These are phyloP conservation scores for Zymoseptoria brevis DNA, from an alignment of 2,329 filamentous ascomycete genomes.

Conservation along the genomic window DNA sequence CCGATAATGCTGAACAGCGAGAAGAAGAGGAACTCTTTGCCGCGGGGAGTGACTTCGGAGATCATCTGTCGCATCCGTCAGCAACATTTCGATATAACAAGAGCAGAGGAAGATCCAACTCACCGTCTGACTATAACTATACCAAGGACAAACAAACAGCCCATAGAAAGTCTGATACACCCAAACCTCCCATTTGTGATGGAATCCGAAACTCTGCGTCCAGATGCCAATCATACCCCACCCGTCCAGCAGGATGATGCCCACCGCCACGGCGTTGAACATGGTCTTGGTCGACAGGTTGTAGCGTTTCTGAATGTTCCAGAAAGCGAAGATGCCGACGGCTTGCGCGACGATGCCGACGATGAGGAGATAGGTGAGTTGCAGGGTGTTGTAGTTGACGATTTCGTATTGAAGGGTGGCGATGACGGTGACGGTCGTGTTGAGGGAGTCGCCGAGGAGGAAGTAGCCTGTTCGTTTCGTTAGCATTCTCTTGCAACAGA, in stretches of 20 bases:
- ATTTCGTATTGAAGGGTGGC: constrained; percentile 57
- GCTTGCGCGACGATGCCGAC: constrained; percentile 58
- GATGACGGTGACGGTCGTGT: constrained; percentile 63
- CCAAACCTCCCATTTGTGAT: constrained; percentile 18
- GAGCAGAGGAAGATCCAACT: constrained; percentile 1
- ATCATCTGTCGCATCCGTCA: constrained; percentile 44
- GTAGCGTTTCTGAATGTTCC: constrained; percentile 50
- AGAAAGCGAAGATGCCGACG: constrained; percentile 55
- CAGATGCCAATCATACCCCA: constrained; percentile 55
- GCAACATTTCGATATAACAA: not conserved
- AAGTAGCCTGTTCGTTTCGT: constrained; percentile 46
- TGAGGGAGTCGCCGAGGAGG: constrained; percentile 60
- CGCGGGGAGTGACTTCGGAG: constrained; percentile 58
- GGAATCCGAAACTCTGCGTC: constrained; percentile 40
- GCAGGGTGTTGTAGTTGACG: constrained; percentile 56
- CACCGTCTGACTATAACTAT: constrained; percentile 58
- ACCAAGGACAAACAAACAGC: constrained; percentile 61
- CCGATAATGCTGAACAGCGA: constrained; percentile 60
- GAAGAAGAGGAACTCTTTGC: constrained; percentile 65
- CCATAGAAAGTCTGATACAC: constrained; percentile 47
- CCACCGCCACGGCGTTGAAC: constrained; percentile 57
- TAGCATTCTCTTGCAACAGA: no score
- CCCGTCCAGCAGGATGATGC: constrained; percentile 52
- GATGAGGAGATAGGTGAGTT: constrained; percentile 58
- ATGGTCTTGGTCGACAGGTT: constrained; percentile 57